phyloP scores from a whole-genome alignment of 2,329 filamentous ascomycete species.

The Zymoseptoria ardabiliae region DNA sequence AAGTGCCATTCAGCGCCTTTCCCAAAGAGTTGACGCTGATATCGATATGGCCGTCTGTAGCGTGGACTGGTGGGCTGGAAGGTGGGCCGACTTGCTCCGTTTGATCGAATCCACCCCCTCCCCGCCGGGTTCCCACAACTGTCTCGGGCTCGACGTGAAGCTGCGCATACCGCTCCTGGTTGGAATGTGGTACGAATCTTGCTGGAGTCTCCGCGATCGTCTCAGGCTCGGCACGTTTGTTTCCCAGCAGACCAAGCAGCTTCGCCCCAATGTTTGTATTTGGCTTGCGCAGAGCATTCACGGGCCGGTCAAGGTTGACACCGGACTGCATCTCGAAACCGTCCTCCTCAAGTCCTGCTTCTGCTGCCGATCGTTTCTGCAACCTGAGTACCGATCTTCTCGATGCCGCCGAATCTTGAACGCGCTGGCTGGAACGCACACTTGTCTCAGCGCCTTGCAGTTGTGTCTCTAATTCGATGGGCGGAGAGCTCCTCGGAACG shows the following conservation, averaged over 20 bases:
- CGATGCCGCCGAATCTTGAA: background rate
- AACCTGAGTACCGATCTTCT: background rate
- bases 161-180: background rate
- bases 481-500: slow-evolving; percentile 2
- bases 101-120: background rate
- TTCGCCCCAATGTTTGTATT: background rate
- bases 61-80: background rate
- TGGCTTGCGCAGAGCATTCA: slow-evolving; percentile 2
- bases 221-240: background rate
- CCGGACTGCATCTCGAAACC: slow-evolving; percentile 22
- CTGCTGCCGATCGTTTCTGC: background rate
- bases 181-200: background rate
- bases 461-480: background rate
- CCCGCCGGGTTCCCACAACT: too few species aligned
- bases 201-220: background rate
- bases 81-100: background rate
- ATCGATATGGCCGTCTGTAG: background rate
- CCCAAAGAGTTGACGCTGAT: background rate
- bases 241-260: background rate
- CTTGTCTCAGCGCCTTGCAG: background rate
- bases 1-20: background rate
- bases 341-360: slow-evolving; percentile 6
- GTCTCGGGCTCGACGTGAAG: background rate
- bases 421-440: background rate
- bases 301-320: slow-evolving; percentile 22